Evolutionary conservation across 2,329 filamentous ascomycete genomes (phyloP), one percentile per base, ranked within the genome.

Genomic region (Aspergillus transmontanensis): DNA sequence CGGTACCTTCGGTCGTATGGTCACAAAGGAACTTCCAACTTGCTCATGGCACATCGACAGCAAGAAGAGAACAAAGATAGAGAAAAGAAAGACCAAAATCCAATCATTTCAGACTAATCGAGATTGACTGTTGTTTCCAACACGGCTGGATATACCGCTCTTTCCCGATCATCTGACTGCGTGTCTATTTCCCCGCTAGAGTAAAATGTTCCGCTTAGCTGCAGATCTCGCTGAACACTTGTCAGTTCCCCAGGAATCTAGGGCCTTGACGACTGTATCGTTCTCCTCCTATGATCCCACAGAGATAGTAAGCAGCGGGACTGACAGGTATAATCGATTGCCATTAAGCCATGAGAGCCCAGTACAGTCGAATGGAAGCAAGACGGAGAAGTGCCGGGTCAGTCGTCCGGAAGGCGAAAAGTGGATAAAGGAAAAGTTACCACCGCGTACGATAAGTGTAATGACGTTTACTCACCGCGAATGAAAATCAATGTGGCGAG

Each of bases 201-300:
- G 61, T 61, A 57, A 63, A 57, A 54, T 57, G n/a, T 43, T 45
- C 59, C 64, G 59, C 62, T 51, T 64, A 67, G 67, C 64, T 63
- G 63, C 60, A 66, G 62, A 61, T 68, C 60, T 55, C 57, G 63
- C 58, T 58, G 56, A 61, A 55, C 60, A 60, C 61, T 59, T 58
- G 55, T 43, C 57, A 45, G 57, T 62, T 63, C 61, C 62, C 58
- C 62, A 57, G 61, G 59, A 46, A 62, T 54, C 55, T 41, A 23
- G 55, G 45, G 41, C 28, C 6, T 28, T 11, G 3, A 32, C 9
- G 26, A n/a, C 14, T 16, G 46, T 7, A 28, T 28, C 28, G 3
- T 19, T 41, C 39, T 51, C 32, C 41, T 57, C 59, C 59, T 61
- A 61, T 61, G n/a, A 61, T 30, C 23, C 21, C n/a, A 21, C 26